A percentile compares a stretch with the other conserved stretches of the same genome.
Conservation (phyloP, 345 rosid species). For the Carallia pectinifolia region DNA sequence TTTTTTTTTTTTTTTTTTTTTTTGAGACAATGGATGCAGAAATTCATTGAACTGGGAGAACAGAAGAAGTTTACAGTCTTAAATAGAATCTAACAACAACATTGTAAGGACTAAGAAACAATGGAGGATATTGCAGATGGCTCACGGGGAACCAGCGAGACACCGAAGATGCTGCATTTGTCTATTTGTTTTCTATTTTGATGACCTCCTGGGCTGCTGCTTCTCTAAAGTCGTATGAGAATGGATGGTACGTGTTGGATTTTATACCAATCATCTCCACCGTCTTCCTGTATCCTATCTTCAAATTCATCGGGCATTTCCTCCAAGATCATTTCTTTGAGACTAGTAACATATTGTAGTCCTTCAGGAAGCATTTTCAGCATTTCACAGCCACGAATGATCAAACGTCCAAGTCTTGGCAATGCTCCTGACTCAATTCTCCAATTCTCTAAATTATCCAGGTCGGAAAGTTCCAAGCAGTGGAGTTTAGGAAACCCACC, state of each 20-base stretch:
- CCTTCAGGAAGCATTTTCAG: constrained; percentile 15
- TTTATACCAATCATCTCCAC: constrained; percentile 6
- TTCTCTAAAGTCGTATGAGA: not conserved
- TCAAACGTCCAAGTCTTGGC: constrained; percentile 5
- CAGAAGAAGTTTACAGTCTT: too few species aligned
- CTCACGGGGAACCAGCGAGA: too few species aligned
- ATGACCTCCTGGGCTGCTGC: too few species aligned
- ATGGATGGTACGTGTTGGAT: constrained; percentile 1
- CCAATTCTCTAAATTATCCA: constrained; percentile 3
- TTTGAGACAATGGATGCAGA: too few species aligned
- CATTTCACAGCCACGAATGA: not conserved
- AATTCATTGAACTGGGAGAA: too few species aligned
- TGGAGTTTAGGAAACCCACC: constrained; percentile 10
- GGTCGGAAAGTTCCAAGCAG: not conserved
- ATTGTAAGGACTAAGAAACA: too few species aligned
- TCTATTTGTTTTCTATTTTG: too few species aligned
- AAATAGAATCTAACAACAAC: too few species aligned
- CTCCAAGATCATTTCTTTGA: not conserved
- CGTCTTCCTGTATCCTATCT: not conserved
- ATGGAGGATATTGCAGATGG: too few species aligned
- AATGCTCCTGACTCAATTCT: constrained; percentile 1
- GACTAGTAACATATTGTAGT: not conserved
- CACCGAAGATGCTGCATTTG: too few species aligned
- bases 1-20: too few species aligned
- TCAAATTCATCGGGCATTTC: constrained; percentile 6